phyloP scores from a whole-genome alignment of 2,329 filamentous ascomycete species.

The Periconia macrospinosa region DNA sequence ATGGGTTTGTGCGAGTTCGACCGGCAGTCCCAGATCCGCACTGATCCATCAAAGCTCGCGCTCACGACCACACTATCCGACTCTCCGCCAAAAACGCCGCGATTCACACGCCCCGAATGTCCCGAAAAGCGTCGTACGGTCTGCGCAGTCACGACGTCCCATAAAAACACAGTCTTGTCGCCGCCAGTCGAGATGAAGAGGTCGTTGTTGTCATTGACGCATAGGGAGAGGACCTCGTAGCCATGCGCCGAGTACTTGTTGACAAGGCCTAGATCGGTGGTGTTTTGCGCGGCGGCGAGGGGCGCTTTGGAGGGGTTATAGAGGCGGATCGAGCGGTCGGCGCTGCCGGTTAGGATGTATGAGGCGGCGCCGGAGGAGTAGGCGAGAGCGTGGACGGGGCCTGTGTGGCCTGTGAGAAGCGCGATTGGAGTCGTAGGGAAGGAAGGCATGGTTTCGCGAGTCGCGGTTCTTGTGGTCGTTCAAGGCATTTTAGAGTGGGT shows the following conservation, averaged over 20 bases:
- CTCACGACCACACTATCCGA: constrained; percentile 73
- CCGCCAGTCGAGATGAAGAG: constrained; percentile 86
- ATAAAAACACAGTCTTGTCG: constrained; percentile 87
- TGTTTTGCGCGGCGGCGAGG: constrained; percentile 23
- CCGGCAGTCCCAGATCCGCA: constrained; percentile 64
- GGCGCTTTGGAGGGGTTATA: constrained; percentile 71
- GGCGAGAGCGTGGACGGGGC: constrained; percentile 53
- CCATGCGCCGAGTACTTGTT: constrained; percentile 89
- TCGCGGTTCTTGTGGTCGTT: constrained; percentile 6
- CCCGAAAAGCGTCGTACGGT: constrained; percentile 76
- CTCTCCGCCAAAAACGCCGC: constrained; percentile 76
- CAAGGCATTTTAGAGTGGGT: constrained; percentile 24
- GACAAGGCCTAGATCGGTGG: constrained; percentile 59
- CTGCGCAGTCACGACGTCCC: constrained; percentile 83
- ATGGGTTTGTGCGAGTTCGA: constrained; percentile 61
- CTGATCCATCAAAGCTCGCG: constrained; percentile 73
- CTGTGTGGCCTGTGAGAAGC: constrained; percentile 46
- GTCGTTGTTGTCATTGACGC: constrained; percentile 74
- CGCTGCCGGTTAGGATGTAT: constrained; percentile 77
- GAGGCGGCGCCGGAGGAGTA: constrained; percentile 54
- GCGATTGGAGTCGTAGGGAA: constrained; percentile 47
- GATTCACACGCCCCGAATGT: constrained; percentile 75
- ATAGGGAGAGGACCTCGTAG: constrained; percentile 84
- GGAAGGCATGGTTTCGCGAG: constrained; percentile 30
- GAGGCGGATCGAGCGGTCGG: constrained; percentile 82